phyloP scores from a whole-genome alignment of 2,329 filamentous ascomycete species.

The Diaporthe sp. region DNA sequence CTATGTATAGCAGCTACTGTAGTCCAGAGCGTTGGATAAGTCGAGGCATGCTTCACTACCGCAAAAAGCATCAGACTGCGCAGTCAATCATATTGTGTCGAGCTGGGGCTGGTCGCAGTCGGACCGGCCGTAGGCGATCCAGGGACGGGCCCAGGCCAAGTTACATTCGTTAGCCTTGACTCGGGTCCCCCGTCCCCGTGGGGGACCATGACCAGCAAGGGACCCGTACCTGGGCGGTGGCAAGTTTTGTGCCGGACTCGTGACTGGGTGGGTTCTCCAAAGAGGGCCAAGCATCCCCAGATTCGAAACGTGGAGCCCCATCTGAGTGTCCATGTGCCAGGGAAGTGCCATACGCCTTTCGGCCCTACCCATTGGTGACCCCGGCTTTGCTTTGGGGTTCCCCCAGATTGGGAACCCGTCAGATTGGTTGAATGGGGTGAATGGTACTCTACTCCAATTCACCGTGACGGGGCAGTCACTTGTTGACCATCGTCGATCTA shows the following conservation, averaged over 20 bases:
- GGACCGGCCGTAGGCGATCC: constrained; percentile 12
- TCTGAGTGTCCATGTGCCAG: constrained; percentile 12
- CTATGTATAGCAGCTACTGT: neutral
- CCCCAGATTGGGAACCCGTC: constrained; percentile 10
- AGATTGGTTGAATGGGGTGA: constrained; percentile 6
- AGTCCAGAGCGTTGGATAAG: neutral
- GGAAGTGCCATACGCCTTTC: constrained; percentile 30
- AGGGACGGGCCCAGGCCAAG: constrained; percentile 11
- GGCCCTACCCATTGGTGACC: constrained; percentile 30
- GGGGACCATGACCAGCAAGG: neutral
- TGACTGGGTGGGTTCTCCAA: constrained; percentile 24
- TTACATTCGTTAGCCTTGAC: constrained; percentile 14
- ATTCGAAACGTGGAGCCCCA: constrained; percentile 38
- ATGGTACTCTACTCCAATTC: neutral
- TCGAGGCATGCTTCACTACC: neutral
- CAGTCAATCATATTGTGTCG: neutral
- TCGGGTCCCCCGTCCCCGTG: constrained; percentile 29
- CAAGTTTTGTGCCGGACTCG: constrained; percentile 11
- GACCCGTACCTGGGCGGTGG: constrained; percentile 21
- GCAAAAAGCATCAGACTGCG: neutral
- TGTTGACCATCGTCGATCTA: neutral
- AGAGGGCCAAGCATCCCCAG: constrained; percentile 23
- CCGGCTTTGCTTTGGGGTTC: constrained; percentile 24
- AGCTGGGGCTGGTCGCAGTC: neutral
- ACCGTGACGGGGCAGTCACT: neutral